Percentiles rank a stretch among this genome's conserved stretches.
phyloP scores from a whole-genome alignment of 1,284 basidiomycete genomes.

The Naganishia cerealis region DNA sequence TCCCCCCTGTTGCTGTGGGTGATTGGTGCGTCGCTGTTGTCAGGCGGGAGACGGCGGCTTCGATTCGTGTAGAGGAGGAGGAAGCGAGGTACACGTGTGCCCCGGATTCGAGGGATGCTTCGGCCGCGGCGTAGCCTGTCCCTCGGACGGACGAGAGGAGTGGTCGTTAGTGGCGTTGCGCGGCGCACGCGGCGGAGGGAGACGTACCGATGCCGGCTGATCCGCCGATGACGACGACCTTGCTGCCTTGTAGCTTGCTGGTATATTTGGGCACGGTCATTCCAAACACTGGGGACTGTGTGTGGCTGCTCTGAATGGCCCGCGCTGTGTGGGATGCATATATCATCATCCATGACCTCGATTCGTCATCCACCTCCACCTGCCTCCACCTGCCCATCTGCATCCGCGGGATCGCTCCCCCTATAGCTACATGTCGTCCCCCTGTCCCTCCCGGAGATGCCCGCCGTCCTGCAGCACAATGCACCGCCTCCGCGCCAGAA shows the following conservation, averaged over 20 bases:
- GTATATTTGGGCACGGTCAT: slow-evolving; percentile 18
- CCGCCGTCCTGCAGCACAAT: not conserved
- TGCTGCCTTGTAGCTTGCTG: slow-evolving; percentile 20
- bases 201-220: slow-evolving; percentile 20
- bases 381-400: slow-evolving; percentile 7
- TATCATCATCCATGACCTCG: not conserved
- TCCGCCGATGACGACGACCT: slow-evolving; percentile 22
- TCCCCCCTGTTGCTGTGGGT: not conserved
- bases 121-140: slow-evolving; percentile 15
- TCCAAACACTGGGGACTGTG: too few species aligned
- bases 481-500: slow-evolving; percentile 5
- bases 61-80: not conserved
- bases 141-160: not conserved
- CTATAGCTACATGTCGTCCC: too few species aligned
- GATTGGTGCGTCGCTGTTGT: not conserved
- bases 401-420: too few species aligned
- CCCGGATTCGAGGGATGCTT: slow-evolving; percentile 16
- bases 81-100: slow-evolving; percentile 25
- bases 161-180: not conserved
- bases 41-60: not conserved
- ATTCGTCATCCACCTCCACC: not conserved
- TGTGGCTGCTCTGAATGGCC: not conserved
- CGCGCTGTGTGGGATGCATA: not conserved
- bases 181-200: not conserved
- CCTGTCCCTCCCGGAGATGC: too few species aligned